phyloP scores from a whole-genome alignment of 495 filamentous ascomycete genomes.

The Podospora fimiseda region DNA sequence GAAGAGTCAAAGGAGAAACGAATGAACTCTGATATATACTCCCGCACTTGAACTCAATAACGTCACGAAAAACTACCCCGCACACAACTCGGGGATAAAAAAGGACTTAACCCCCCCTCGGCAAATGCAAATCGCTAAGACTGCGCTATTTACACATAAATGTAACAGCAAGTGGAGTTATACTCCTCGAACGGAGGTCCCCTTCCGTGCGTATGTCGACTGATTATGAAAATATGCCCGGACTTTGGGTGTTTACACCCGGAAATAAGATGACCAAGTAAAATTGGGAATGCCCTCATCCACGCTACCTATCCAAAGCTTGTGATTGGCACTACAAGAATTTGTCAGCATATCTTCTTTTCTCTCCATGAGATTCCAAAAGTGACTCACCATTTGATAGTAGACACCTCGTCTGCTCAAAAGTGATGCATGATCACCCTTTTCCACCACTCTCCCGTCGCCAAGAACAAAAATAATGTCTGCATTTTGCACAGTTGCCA shows the following conservation, averaged over 20 bases:
- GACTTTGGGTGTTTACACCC: background rate
- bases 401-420: slow-evolving; percentile 47
- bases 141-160: background rate
- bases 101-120: no score
- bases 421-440: slow-evolving; percentile 44
- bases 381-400: slow-evolving; percentile 44
- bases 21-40: no score
- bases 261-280: background rate
- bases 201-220: background rate
- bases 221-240: background rate
- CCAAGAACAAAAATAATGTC: slow-evolving; percentile 53
- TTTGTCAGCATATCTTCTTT: no score
- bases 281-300: slow-evolving; percentile 2
- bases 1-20: no score
- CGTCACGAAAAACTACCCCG: slow-evolving; percentile 4
- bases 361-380: no score
- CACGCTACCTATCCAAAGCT: slow-evolving; percentile 38
- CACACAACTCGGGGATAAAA: slow-evolving; percentile 9
- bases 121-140: no score
- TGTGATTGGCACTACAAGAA: slow-evolving; percentile 41
- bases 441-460: slow-evolving; percentile 49
- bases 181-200: background rate
- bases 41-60: background rate
- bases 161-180: background rate
- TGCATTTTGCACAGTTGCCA: slow-evolving; percentile 52